Percentiles rank a stretch among this genome's conserved stretches.
These are phyloP conservation scores for Leersia perrieri DNA, from an alignment of 176 grass and related monocot species.

Conservation along the genomic window DNA sequence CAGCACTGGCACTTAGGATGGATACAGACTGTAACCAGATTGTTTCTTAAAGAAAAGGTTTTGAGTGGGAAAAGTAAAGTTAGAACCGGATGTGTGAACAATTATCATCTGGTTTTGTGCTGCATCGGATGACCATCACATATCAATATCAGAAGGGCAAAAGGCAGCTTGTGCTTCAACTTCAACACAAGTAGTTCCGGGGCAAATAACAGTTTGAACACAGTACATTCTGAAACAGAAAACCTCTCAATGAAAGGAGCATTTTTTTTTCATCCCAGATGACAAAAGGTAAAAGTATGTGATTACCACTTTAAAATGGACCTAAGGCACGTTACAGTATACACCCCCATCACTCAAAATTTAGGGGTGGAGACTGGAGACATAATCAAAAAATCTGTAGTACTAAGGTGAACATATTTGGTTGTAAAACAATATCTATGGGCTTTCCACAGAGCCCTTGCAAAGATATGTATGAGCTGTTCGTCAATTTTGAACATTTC, in stretches of 20 bases:
- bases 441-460: background rate
- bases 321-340: slow-evolving; percentile 39
- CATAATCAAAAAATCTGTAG: background rate
- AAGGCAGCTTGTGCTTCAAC: background rate
- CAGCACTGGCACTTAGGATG: background rate
- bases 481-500: slow-evolving; percentile 16
- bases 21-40: background rate
- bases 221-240: background rate
- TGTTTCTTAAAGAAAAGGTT: background rate
- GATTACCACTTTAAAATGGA: background rate
- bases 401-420: background rate
- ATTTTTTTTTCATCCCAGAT: background rate
- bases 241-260: background rate
- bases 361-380: slow-evolving; percentile 18
- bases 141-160: background rate
- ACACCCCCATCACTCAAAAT: slow-evolving; percentile 52
- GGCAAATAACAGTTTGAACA: background rate
- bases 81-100: background rate
- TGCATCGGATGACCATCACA: background rate
- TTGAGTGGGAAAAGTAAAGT: background rate
- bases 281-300: slow-evolving; percentile 8
- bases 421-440: slow-evolving; percentile 4
- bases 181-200: background rate
- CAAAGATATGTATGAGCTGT: slow-evolving; percentile 5
- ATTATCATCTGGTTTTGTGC: background rate